Evolutionary conservation across 148 eudicot species (phyloP).

Genomic region (Amaranthus hypochondriacus): DNA sequence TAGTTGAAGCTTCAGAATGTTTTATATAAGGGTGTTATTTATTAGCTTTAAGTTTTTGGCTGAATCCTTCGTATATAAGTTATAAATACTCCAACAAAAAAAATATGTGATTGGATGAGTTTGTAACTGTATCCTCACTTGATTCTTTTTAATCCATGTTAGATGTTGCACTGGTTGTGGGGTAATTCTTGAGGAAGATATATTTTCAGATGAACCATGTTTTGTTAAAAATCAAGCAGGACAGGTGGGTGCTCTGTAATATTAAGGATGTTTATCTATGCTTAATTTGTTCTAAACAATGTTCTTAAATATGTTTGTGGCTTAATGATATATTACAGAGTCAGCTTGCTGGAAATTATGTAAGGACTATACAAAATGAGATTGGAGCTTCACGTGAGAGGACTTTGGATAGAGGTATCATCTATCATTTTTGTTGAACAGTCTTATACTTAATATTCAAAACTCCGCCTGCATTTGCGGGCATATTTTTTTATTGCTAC

Average conservation of each 20-base stretch:
- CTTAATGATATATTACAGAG: conserved; percentile 31
- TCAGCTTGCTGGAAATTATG: conserved; percentile 42
- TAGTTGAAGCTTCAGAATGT: no score
- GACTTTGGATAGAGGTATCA: conserved; percentile 50
- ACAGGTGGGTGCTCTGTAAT: conserved; percentile 34
- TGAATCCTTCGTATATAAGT: no score
- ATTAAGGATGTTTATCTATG: neutral
- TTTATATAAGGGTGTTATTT: no score
- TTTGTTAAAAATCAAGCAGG: conserved; percentile 50
- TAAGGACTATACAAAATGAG: conserved; percentile 41
- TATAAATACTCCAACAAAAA: no score
- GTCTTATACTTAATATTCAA: no score
- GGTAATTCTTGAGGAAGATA: conserved; percentile 45
- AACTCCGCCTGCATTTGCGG: no score
- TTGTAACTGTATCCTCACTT: neutral
- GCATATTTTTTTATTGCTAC: no score
- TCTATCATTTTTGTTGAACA: no score
- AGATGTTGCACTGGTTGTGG: conserved; percentile 73
- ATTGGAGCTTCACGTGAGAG: conserved; percentile 57
- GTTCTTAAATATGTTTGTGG: neutral
- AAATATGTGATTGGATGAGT: neutral
- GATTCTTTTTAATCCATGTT: conserved; percentile 11
- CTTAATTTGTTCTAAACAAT: neutral
- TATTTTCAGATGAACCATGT: conserved; percentile 44
- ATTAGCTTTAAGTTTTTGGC: no score